Percentiles rank a stretch among this genome's conserved stretches.
Conservation (phyloP, 1,284 basidiomycete genomes). For the Inonotus hispidus region DNA sequence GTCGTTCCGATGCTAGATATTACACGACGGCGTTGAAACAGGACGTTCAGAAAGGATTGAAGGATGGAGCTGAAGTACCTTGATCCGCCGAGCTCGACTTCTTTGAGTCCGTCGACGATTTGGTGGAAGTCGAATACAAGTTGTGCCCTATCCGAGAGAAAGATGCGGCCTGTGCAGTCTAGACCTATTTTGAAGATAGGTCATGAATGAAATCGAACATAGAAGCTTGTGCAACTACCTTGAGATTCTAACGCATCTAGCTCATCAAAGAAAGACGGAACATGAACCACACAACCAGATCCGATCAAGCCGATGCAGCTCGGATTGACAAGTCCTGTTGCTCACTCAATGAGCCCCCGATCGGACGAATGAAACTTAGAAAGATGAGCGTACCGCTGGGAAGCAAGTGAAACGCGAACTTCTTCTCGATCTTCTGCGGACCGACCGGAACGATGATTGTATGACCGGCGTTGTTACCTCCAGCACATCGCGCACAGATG, state of each 20-base stretch:
- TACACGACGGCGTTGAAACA: not conserved
- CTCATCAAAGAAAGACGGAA: conserved; percentile 94
- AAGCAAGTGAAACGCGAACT: conserved; percentile 93
- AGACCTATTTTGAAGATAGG: conserved; percentile 51
- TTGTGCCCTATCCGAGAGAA: conserved; percentile 94
- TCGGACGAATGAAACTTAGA: too few species aligned
- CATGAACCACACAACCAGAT: conserved; percentile 90
- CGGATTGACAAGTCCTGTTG: conserved; percentile 83
- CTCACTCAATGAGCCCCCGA: not conserved
- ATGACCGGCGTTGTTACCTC: conserved; percentile 98
- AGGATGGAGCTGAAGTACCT: conserved; percentile 39
- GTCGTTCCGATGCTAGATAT: conserved; percentile 86
- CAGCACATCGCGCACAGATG: conserved; percentile 93
- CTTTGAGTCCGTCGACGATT: conserved; percentile 97
- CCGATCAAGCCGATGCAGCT: conserved; percentile 87
- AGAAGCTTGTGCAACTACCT: conserved; percentile 44
- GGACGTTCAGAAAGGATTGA: not conserved
- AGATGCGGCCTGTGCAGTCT: conserved; percentile 79
- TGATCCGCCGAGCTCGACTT: conserved; percentile 91
- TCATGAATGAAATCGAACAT: conserved; percentile 3
- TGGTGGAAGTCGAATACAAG: conserved; percentile 99
- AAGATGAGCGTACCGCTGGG: conserved; percentile 71
- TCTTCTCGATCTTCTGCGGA: conserved; percentile 66
- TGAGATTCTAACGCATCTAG: conserved; percentile 83
- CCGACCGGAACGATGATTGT: conserved; percentile 87